Conservation (phyloP, 1,284 basidiomycete genomes). For the Malassezia psittaci region DNA sequence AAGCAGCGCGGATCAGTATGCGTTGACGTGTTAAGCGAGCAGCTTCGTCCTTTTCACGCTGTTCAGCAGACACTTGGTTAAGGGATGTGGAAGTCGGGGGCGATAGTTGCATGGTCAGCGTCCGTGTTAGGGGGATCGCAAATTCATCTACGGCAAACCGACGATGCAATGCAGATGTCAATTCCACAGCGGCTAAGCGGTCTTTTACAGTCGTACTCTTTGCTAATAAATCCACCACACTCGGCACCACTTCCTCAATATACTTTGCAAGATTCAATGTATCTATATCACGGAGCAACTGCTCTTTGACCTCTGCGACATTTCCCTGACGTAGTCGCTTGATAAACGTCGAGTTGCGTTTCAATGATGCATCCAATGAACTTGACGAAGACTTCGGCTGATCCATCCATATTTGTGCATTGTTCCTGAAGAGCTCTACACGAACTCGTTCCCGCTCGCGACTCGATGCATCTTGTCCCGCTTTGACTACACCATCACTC, state of each 20-base stretch:
- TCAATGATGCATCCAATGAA: slow-evolving; percentile 39
- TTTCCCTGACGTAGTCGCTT: slow-evolving; percentile 37
- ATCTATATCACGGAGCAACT: slow-evolving; percentile 62
- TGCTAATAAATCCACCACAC: slow-evolving; percentile 70
- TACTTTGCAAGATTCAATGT: slow-evolving; percentile 86
- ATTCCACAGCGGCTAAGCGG: slow-evolving; percentile 69
- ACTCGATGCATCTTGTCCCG: neutral
- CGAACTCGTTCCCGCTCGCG: slow-evolving; percentile 30
- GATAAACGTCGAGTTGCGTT: slow-evolving; percentile 44
- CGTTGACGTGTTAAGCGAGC: slow-evolving; percentile 70
- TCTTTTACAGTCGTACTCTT: slow-evolving; percentile 81
- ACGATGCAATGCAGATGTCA: slow-evolving; percentile 77
- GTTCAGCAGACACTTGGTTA: slow-evolving; percentile 60
- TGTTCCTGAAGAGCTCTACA: slow-evolving; percentile 21
- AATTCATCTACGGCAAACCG: slow-evolving; percentile 66
- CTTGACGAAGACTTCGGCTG: slow-evolving; percentile 18
- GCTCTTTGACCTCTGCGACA: slow-evolving; percentile 48
- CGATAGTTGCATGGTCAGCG: slow-evolving; percentile 58
- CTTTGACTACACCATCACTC: neutral
- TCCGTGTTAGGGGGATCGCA: slow-evolving; percentile 61
- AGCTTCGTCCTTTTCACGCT: slow-evolving; percentile 85
- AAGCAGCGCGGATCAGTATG: slow-evolving; percentile 70
- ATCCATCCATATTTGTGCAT: slow-evolving; percentile 23
- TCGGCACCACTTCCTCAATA: slow-evolving; percentile 82
- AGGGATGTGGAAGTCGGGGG: slow-evolving; percentile 50